Evolutionary conservation across 768 basidiomycete species (phyloP), one percentile per base, ranked within the genome.

Genomic region (Filobasidium floriforme): DNA sequence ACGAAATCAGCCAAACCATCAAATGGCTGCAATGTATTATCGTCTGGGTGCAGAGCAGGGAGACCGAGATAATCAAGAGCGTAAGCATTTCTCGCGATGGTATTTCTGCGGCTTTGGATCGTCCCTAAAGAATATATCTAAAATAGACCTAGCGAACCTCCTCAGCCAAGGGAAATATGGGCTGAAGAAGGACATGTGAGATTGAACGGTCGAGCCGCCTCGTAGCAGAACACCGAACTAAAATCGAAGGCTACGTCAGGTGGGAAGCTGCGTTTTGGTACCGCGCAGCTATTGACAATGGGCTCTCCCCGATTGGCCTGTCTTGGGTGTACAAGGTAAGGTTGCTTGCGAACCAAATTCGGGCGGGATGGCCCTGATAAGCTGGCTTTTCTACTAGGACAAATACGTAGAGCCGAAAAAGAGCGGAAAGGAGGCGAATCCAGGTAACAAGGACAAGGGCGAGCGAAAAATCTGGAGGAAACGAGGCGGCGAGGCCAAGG

Each of bases 211-310:
- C 46, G 43, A 40, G 10, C n/a, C 22, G 2, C 26, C n/a, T 14
- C 22, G 18, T 14, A 26, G n/a, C 32, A 37, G 32, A 9, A 40
- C 28, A 1, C 22, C 52, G 7, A 19, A 19, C 18, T 32, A 15
- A n/a, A 9, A n/a, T 60, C 6, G 59, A 18, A 37, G 19, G 32
- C 1, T 14, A 12, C 32, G 14, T 10, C 59, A 73, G 72, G 69
- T 72, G 75, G 59, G 76, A 77, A 64, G 76, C 77, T 29, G 76
- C 76, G 10, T 71, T 68, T 59, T 78, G 77, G 77, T 78, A 78
- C 57, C 61, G 77, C 11, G 75, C 75, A 66, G 77, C 77, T 1
- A 73, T 78, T 54, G 69, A 69, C 22, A 60, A 73, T 10, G 63
- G 65, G 37, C 37, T 44, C 2, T 60, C 52, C n/a, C 43, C 40